Percentiles rank a stretch among this genome's conserved stretches.
These are phyloP conservation scores for Platanthera guangdongensis DNA, from an alignment of 106 monocot species.

Conservation along the genomic window DNA sequence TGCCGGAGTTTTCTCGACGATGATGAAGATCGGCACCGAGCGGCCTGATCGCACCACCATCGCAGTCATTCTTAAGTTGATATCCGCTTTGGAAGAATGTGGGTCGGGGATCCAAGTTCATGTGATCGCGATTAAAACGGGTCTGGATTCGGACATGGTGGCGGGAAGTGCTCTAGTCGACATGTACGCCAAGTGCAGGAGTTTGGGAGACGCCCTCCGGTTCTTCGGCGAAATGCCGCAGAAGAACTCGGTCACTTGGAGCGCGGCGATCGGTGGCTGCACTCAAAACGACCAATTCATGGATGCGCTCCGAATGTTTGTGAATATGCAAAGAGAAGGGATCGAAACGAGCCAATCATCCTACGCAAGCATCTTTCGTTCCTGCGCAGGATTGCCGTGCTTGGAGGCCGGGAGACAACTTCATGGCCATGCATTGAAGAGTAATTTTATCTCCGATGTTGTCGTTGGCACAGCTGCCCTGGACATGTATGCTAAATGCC, in stretches of 20 bases:
- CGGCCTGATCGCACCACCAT: conserved; percentile 40
- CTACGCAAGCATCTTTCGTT: conserved; percentile 75
- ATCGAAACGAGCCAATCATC: conserved; percentile 53
- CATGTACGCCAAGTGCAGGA: conserved; percentile 77
- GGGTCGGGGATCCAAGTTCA: conserved; percentile 46
- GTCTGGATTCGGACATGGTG: conserved; percentile 38
- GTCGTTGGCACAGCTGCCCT: conserved; percentile 81
- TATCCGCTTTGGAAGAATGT: conserved; percentile 19
- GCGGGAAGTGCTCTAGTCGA: conserved; percentile 56
- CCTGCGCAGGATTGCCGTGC: conserved; percentile 45
- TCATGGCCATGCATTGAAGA: conserved; percentile 75
- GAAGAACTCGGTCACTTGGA: conserved; percentile 77
- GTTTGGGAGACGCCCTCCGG: conserved; percentile 27
- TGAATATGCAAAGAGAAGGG: conserved; percentile 50
- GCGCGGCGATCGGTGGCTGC: conserved; percentile 68
- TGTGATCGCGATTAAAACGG: conserved; percentile 26
- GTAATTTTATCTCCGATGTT: conserved; percentile 40
- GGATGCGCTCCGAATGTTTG: conserved; percentile 47
- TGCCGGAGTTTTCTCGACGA: conserved; percentile 24
- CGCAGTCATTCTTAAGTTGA: conserved; percentile 41
- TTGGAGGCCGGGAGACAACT: conserved; percentile 41
- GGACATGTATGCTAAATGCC: conserved; percentile 75
- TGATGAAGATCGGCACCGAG: conserved; percentile 31
- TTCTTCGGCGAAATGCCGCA: conserved; percentile 54
- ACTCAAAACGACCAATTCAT: conserved; percentile 38